Evolutionary conservation across 1,284 basidiomycete genomes (phyloP).

Genomic region (Schizopora paradoxa): DNA sequence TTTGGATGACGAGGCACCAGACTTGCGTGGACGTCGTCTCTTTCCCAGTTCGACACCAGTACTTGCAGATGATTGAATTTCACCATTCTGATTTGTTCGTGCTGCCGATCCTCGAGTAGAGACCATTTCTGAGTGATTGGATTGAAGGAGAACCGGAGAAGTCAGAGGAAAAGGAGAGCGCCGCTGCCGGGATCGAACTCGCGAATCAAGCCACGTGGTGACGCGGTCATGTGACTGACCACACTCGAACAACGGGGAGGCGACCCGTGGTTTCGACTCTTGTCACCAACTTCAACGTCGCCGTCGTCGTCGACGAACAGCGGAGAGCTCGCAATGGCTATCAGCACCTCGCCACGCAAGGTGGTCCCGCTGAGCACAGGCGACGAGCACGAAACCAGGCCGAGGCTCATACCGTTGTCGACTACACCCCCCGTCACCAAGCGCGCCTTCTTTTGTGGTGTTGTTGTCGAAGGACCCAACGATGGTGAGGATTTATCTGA

Average conservation of each 20-base stretch:
- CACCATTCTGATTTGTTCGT: too few relatives aligned
- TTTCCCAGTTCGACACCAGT: too few relatives aligned
- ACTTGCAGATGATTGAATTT: too few relatives aligned
- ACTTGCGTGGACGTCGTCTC: neutral
- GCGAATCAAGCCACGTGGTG: neutral
- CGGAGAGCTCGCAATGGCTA: constrained; percentile 31
- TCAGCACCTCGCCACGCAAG: constrained; percentile 62
- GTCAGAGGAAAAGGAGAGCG: too few relatives aligned
- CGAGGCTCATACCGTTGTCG: constrained; percentile 29
- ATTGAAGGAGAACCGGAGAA: neutral
- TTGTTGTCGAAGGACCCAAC: constrained; percentile 75
- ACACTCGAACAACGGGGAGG: neutral
- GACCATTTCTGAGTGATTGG: neutral
- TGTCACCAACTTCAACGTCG: constrained; percentile 7
- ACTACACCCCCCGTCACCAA: constrained; percentile 45
- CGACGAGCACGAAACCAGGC: constrained; percentile 43
- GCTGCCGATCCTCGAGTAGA: neutral
- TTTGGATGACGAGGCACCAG: neutral
- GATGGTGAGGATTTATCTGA: constrained; percentile 60
- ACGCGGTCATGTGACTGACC: neutral
- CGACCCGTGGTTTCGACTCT: neutral
- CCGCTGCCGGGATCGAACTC: too few relatives aligned
- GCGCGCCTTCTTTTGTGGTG: constrained; percentile 75
- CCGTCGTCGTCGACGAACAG: neutral
- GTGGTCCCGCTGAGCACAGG: constrained; percentile 61